phyloP scores from a whole-genome alignment of 2,329 filamentous ascomycete genomes.

The Albifimbria verrucaria region DNA sequence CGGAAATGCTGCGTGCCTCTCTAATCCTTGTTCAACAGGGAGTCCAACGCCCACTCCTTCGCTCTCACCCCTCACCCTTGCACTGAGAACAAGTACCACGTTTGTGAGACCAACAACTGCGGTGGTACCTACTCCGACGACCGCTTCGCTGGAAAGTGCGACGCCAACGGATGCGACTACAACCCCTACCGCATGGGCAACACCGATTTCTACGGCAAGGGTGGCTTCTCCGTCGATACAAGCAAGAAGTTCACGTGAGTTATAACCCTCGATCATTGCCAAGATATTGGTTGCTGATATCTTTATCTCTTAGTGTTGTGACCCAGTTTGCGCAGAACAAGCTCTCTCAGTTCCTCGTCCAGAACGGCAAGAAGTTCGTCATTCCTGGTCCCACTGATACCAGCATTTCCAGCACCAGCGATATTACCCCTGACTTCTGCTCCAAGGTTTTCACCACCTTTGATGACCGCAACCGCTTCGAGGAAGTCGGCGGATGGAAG shows the following conservation, averaged over 20 bases:
- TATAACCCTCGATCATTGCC: neutral
- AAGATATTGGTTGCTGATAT: neutral
- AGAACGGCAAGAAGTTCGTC: conserved; percentile 42
- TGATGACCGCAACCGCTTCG: conserved; percentile 46
- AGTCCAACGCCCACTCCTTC: conserved; percentile 39
- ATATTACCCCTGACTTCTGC: conserved; percentile 57
- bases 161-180: conserved; percentile 36
- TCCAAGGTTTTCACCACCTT: conserved; percentile 52
- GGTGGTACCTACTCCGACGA: conserved; percentile 34
- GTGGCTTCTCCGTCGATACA: conserved; percentile 25
- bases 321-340: conserved; percentile 3
- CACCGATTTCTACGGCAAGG: conserved; percentile 24
- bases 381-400: conserved; percentile 29
- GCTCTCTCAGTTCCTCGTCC: conserved; percentile 42
- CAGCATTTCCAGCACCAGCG: conserved; percentile 36
- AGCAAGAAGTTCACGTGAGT: conserved; percentile 23
- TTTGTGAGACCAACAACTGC: conserved; percentile 37
- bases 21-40: conserved; percentile 32
- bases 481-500: conserved; percentile 51
- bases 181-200: conserved; percentile 32
- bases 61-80: conserved; percentile 43
- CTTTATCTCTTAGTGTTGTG: neutral
- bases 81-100: conserved; percentile 36
- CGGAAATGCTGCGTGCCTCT: too few species aligned
- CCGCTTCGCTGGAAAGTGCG: conserved; percentile 46